Conservation (phyloP, 2,329 filamentous ascomycete genomes). For the Madurella mycetomatis region DNA sequence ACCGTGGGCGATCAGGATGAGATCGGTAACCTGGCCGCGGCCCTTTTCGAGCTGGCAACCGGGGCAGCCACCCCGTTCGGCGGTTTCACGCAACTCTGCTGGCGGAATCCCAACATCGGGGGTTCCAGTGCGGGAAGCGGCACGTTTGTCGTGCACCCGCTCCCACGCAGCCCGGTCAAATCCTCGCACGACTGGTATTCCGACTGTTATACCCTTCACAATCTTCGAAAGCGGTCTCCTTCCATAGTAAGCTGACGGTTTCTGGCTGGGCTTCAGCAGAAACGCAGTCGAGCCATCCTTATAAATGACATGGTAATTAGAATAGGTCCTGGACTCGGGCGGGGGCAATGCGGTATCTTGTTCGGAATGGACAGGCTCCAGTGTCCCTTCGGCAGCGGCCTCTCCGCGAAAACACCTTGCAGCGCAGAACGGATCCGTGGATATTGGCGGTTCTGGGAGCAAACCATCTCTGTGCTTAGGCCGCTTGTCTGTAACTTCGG, state of each 20-base stretch:
- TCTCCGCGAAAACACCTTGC: conserved; percentile 57
- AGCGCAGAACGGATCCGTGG: conserved; percentile 55
- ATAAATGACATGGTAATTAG: conserved; percentile 80
- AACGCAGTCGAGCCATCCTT: conserved; percentile 73
- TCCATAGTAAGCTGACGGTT: conserved; percentile 80
- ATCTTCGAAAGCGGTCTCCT: conserved; percentile 79
- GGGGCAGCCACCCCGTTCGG: conserved; percentile 38
- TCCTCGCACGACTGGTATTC: conserved; percentile 81
- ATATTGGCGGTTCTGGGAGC: conserved; percentile 39
- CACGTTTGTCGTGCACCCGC: conserved; percentile 55
- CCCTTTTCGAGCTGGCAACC: conserved; percentile 62
- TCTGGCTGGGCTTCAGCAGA: conserved; percentile 77
- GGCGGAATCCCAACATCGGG: neutral
- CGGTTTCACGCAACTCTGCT: neutral
- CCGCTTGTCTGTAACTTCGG: conserved; percentile 45
- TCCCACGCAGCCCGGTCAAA: conserved; percentile 79
- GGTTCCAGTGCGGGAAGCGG: conserved; percentile 21
- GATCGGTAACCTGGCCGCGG: conserved; percentile 70
- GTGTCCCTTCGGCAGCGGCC: conserved; percentile 51
- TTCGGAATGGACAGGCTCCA: conserved; percentile 40
- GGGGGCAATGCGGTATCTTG: conserved; percentile 37
- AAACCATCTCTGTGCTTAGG: conserved; percentile 31
- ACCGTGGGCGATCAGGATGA: conserved; percentile 88
- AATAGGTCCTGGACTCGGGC: conserved; percentile 53
- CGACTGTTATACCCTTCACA: conserved; percentile 74